phyloP scores from a whole-genome alignment of 345 rosid species.

The Gossypium turneri region DNA sequence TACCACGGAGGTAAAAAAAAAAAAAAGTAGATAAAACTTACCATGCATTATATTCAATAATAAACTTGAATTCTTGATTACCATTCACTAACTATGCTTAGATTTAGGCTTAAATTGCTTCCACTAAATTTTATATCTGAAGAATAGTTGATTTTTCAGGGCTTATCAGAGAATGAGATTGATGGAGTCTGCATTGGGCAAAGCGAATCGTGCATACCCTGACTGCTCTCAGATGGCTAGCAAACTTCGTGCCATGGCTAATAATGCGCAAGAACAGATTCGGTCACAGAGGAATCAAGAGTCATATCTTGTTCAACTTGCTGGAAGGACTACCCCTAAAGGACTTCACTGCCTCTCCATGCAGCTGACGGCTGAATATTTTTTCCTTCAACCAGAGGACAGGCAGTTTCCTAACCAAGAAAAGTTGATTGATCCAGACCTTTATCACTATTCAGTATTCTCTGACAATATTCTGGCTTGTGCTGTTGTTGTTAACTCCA shows the following conservation, averaged over 20 bases:
- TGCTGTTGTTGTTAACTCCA: slow-evolving; percentile 86
- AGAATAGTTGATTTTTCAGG: slow-evolving; percentile 39
- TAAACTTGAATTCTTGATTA: slow-evolving; percentile 3
- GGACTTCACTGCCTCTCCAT: slow-evolving; percentile 92
- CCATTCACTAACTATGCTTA: background rate
- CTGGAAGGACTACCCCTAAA: slow-evolving; percentile 88
- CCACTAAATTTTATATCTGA: slow-evolving; percentile 18
- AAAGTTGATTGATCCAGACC: slow-evolving; percentile 42
- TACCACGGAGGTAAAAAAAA: slow-evolving; percentile 65
- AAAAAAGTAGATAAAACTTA: background rate
- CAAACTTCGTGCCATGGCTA: slow-evolving; percentile 77
- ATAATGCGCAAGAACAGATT: slow-evolving; percentile 75
- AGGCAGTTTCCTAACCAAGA: slow-evolving; percentile 68
- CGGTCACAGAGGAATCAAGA: slow-evolving; percentile 64
- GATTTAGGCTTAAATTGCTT: slow-evolving; percentile 5
- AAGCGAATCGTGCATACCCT: slow-evolving; percentile 56
- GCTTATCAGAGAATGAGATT: slow-evolving; percentile 58
- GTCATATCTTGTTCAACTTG: slow-evolving; percentile 71
- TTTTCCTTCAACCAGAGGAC: slow-evolving; percentile 53
- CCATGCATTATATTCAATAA: background rate
- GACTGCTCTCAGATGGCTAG: slow-evolving; percentile 64
- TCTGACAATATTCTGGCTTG: slow-evolving; percentile 88
- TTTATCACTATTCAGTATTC: slow-evolving; percentile 77
- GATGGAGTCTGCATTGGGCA: slow-evolving; percentile 52
- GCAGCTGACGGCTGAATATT: slow-evolving; percentile 78